Conservation (phyloP, 345 rosid genomes). For the Acer yangbiense region DNA sequence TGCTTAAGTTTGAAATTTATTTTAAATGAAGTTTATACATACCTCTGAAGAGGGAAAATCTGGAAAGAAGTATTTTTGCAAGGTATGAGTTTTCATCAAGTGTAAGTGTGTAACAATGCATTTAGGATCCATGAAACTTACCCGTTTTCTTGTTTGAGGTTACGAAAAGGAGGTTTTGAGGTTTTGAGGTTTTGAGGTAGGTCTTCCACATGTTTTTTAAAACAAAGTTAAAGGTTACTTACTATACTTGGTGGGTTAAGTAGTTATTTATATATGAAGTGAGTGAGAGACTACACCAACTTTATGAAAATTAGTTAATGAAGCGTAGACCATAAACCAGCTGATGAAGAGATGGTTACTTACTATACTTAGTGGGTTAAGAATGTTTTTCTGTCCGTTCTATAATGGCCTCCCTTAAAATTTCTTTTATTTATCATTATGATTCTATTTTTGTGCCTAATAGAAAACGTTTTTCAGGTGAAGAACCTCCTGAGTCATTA, state of each 20-base stretch:
- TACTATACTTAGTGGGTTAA: no score
- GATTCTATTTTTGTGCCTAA: constrained; percentile 14
- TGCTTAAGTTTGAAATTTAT: neutral
- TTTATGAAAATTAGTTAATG: neutral
- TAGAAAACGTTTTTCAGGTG: constrained; percentile 49
- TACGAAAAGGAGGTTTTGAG: neutral
- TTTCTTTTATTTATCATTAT: neutral
- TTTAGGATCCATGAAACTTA: neutral
- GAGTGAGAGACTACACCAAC: neutral
- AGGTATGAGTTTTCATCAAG: neutral
- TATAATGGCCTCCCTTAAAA: neutral
- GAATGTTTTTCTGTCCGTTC: neutral
- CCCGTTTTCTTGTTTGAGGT: neutral
- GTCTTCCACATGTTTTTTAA: neutral
- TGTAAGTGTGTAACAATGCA: neutral
- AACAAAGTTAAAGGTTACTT: neutral
- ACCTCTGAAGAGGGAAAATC: neutral
- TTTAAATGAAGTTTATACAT: neutral
- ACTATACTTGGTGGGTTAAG: neutral
- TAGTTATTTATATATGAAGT: neutral
- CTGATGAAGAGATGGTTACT: neutral
- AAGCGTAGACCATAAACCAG: neutral
- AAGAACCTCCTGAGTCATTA: constrained; percentile 90
- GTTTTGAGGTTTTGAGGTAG: neutral
- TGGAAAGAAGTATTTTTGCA: neutral